A percentile compares a stretch with the other conserved stretches of the same genome.
These are phyloP conservation scores for Capniomyces stellatus DNA, from an alignment of 371 early-diverging fungal species.

Conservation along the genomic window DNA sequence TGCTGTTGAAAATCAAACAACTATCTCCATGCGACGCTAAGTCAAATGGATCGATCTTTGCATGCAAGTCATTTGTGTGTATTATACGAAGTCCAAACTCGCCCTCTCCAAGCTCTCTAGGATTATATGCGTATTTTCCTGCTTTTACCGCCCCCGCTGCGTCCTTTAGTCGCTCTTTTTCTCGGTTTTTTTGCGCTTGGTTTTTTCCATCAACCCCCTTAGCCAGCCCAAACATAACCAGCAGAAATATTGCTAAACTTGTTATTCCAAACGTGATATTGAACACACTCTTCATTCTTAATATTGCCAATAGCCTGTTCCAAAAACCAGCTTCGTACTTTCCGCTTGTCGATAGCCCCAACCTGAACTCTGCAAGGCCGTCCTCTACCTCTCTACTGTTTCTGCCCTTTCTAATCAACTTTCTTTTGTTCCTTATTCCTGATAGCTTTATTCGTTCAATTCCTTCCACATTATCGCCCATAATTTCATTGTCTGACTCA, in stretches of 20 bases:
- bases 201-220: background rate
- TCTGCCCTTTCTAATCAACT: too few species aligned
- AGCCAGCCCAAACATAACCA: background rate
- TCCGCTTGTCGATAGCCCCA: too few species aligned
- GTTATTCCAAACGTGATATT: background rate
- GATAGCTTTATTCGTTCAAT: too few species aligned
- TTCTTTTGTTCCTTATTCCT: too few species aligned
- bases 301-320: background rate
- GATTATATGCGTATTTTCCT: background rate
- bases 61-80: conserved; percentile 52
- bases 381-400: too few species aligned
- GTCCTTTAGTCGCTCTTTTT: too few species aligned
- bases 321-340: background rate
- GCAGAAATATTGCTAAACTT: background rate
- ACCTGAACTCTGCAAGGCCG: too few species aligned
- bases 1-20: conserved; percentile 27
- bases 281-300: background rate
- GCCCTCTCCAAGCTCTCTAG: background rate
- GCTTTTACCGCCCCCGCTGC: too few species aligned
- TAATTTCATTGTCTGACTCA: too few species aligned
- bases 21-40: conserved; percentile 10
- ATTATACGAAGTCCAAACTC: conserved; percentile 20
- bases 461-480: too few species aligned
- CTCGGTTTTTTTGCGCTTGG: background rate
- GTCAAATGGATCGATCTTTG: conserved; percentile 35